Percentiles rank a stretch among this genome's conserved stretches.
phyloP scores from a whole-genome alignment of 1,284 basidiomycete species.

The Volvariella surrecta region DNA sequence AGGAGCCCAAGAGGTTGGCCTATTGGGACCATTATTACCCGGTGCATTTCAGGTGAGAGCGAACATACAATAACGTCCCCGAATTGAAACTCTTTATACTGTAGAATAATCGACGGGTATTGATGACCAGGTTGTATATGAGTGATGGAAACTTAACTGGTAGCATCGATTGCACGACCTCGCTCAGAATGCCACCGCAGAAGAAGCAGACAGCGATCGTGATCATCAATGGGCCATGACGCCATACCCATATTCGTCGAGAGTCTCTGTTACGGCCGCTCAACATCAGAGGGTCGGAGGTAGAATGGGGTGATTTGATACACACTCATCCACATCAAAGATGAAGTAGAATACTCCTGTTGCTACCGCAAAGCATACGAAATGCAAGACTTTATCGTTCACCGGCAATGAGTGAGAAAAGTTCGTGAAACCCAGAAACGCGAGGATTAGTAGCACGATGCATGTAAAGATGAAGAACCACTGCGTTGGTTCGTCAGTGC shows the following conservation, averaged over 20 bases:
- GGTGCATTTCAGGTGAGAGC: conserved; percentile 6
- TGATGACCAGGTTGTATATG: conserved; percentile 1
- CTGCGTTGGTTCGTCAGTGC: conserved; percentile 23
- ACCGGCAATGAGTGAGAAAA: conserved; percentile 56
- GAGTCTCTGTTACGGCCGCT: conserved; percentile 58
- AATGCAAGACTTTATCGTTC: conserved; percentile 81
- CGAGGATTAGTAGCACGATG: conserved; percentile 56
- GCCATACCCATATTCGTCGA: conserved; percentile 77
- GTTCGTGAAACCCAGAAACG: conserved; percentile 69
- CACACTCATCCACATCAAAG: conserved; percentile 80
- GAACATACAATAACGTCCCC: conserved; percentile 65
- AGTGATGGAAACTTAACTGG: conserved; percentile 40
- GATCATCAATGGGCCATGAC: conserved; percentile 63
- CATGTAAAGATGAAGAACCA: conserved; percentile 69
- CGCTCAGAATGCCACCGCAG: conserved; percentile 78
- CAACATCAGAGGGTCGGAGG: neutral
- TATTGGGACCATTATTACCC: conserved; percentile 22
- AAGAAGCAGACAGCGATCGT: conserved; percentile 66
- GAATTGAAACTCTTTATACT: conserved; percentile 75
- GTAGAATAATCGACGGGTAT: conserved; percentile 7
- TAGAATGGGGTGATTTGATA: conserved; percentile 7
- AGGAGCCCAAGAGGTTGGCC: conserved; percentile 80
- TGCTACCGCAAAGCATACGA: conserved; percentile 71
- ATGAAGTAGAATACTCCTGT: conserved; percentile 84
- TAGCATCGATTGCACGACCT: conserved; percentile 75